A percentile compares a stretch with the other conserved stretches of the same genome.
Evolutionary conservation across 345 rosid genomes (phyloP).

Genomic region (Anacardium occidentale): DNA sequence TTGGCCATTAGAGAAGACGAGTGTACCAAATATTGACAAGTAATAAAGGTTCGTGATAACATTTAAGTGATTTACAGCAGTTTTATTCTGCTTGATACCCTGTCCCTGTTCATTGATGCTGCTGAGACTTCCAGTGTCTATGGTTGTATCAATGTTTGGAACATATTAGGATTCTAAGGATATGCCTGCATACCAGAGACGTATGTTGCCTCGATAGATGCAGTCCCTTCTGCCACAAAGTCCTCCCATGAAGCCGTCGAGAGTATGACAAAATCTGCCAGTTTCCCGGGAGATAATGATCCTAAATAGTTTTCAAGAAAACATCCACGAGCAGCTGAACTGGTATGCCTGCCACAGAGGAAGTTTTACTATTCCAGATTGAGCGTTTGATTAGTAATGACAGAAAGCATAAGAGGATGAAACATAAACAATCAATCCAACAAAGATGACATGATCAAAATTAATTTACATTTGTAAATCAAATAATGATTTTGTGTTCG

Average conservation of each 20-base stretch:
- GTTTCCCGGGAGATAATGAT: conserved; percentile 67
- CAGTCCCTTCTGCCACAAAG: conserved; percentile 47
- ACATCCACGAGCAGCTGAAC: conserved; percentile 80
- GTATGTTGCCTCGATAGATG: conserved; percentile 62
- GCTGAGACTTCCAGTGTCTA: not conserved
- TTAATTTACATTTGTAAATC: not conserved
- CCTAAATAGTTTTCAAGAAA: conserved; percentile 77
- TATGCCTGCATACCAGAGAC: conserved; percentile 59
- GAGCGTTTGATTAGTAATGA: not conserved
- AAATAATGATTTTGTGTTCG: not conserved
- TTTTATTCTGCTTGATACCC: too few relatives aligned
- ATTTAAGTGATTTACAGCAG: too few relatives aligned
- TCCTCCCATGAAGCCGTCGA: conserved; percentile 61
- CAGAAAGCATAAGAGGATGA: not conserved
- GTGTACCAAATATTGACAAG: too few relatives aligned
- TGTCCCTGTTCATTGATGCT: not conserved
- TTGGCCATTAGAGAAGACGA: too few relatives aligned
- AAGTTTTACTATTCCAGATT: not conserved
- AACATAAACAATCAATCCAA: not conserved
- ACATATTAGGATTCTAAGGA: conserved; percentile 30
- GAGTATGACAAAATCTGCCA: conserved; percentile 77
- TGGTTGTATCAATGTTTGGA: not conserved
- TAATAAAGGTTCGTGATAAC: too few relatives aligned
- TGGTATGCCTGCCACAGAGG: conserved; percentile 60
- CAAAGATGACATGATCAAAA: not conserved